These are phyloP conservation scores for Lithohypha guttulata DNA, from an alignment of 2,329 filamentous ascomycete species.

Conservation along the genomic window DNA sequence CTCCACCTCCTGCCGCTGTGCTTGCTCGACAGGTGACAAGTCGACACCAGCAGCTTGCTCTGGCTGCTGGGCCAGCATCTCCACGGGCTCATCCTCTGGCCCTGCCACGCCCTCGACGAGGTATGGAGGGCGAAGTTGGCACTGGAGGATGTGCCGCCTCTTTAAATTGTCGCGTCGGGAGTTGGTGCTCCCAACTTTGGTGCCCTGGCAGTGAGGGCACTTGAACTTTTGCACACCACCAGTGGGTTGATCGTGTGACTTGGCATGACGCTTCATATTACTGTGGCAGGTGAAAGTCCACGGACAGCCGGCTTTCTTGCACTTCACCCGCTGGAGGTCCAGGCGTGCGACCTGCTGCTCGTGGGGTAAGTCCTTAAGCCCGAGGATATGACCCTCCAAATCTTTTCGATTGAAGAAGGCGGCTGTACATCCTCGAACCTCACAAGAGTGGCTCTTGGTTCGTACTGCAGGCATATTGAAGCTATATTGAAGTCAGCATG, in stretches of 20 bases:
- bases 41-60: too few relatives aligned
- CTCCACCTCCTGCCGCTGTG: too few relatives aligned
- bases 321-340: too few relatives aligned
- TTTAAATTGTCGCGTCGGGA: not conserved
- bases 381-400: slow-evolving; percentile 1
- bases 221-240: not conserved
- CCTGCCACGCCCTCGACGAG: not conserved
- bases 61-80: too few relatives aligned
- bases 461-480: too few relatives aligned
- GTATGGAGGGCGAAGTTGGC: not conserved
- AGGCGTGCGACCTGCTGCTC: too few relatives aligned
- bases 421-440: too few relatives aligned
- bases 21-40: too few relatives aligned
- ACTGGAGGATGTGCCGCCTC: not conserved
- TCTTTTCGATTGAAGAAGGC: not conserved
- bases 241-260: too few relatives aligned
- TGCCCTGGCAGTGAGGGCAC: slow-evolving; percentile 1
- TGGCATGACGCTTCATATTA: not conserved
- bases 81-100: not conserved
- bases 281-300: slow-evolving; percentile 8
- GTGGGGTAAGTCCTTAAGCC: too few relatives aligned
- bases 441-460: too few relatives aligned
- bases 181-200: not conserved
- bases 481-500: too few relatives aligned
- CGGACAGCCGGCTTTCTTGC: slow-evolving; percentile 2